Conservation (phyloP, 2,329 filamentous ascomycete species). For the Microsporum ferrugineum region DNA sequence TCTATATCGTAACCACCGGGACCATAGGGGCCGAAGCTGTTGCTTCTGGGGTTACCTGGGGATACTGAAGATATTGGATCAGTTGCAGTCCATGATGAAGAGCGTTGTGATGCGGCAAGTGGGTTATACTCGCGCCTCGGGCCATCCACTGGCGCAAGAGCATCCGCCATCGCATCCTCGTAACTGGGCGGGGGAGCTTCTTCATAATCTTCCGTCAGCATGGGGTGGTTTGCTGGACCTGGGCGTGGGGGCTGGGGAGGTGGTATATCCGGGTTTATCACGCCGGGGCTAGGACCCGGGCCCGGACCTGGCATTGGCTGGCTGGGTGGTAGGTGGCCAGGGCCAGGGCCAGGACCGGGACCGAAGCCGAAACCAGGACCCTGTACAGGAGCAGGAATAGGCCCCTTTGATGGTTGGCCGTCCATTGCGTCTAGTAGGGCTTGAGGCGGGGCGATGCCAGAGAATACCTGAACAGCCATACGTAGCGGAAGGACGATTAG, state of each 20-base stretch:
- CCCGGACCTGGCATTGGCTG: constrained; percentile 11
- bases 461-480: constrained; percentile 71
- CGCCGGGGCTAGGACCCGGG: neutral
- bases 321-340: constrained; percentile 4
- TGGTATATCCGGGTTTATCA: constrained; percentile 16
- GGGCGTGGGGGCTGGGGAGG: constrained; percentile 35
- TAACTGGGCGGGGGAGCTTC: constrained; percentile 82
- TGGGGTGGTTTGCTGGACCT: constrained; percentile 11
- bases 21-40: constrained; percentile 2
- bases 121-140: constrained; percentile 45
- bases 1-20: neutral
- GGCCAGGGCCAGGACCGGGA: neutral
- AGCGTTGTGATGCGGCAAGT: constrained; percentile 23
- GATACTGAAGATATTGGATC: constrained; percentile 29
- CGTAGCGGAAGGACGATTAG: constrained; percentile 66
- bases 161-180: constrained; percentile 78
- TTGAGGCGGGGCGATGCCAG: constrained; percentile 70
- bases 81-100: constrained; percentile 19
- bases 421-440: constrained; percentile 59
- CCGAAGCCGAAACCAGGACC: neutral
- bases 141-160: constrained; percentile 61
- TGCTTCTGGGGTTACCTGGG: constrained; percentile 12
- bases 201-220: constrained; percentile 33
- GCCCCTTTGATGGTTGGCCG: constrained; percentile 16
- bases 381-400: constrained; percentile 7